Evolutionary conservation across 2,329 filamentous ascomycete species (phyloP).

Genomic region (Colletotrichum filicis): DNA sequence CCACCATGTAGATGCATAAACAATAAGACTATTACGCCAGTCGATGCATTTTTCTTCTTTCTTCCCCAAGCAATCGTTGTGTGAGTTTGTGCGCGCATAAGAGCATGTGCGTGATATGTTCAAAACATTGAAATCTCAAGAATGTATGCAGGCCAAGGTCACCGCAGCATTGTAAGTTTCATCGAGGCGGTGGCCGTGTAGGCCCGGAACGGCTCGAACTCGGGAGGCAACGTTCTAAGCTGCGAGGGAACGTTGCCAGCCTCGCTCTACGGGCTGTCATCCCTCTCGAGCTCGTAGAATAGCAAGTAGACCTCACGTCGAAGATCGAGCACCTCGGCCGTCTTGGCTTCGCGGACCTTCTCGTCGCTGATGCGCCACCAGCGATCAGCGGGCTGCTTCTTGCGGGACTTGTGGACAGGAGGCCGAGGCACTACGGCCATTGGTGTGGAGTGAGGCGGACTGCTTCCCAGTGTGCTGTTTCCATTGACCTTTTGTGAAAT

Average conservation of each 20-base stretch:
- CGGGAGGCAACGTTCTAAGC: slow-evolving; percentile 22
- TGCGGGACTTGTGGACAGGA: slow-evolving; percentile 54
- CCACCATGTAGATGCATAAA: not conserved
- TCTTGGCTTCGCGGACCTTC: slow-evolving; percentile 94
- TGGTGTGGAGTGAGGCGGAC: slow-evolving; percentile 38
- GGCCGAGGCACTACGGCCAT: slow-evolving; percentile 35
- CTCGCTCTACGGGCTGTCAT: slow-evolving; percentile 38
- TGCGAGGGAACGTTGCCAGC: slow-evolving; percentile 30
- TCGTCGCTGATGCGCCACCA: slow-evolving; percentile 99
- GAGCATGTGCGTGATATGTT: slow-evolving; percentile 3
- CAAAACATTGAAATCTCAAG: not conserved
- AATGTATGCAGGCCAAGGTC: not conserved
- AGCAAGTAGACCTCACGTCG: slow-evolving; percentile 95
- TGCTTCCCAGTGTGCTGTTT: slow-evolving; percentile 32
- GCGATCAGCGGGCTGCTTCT: slow-evolving; percentile 71
- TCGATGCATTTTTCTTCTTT: slow-evolving; percentile 23
- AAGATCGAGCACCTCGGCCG: slow-evolving; percentile 89
- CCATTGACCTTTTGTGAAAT: slow-evolving; percentile 53
- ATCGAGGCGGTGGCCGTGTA: slow-evolving; percentile 20
- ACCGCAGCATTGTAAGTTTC: slow-evolving; percentile 23
- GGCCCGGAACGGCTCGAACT: slow-evolving; percentile 15
- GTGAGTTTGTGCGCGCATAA: not conserved
- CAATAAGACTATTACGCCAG: slow-evolving; percentile 3
- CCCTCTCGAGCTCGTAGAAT: slow-evolving; percentile 88
- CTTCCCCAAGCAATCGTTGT: not conserved